Base-by-base conservation (phyloP, 1,284 basidiomycete species). In the Mrakiaceae sp. region DNA sequence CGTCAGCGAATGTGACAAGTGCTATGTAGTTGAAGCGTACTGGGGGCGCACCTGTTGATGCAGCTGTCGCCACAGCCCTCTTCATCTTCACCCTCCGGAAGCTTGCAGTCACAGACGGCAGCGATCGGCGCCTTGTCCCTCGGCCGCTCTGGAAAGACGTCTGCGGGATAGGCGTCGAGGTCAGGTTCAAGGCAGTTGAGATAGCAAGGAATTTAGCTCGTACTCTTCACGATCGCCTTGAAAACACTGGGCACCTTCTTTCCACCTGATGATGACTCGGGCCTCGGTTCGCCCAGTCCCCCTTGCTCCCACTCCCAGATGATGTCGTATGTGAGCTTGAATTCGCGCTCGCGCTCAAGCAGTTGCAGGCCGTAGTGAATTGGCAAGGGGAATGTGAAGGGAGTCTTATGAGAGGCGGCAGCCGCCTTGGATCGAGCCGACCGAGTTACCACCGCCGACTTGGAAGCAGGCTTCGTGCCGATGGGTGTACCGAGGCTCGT, bases 11-110 rank as follows among this genome's bases (percentile, higher is more conserved):
- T 4, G 43, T 56, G 10, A 43, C 46, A 55, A 43, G 14, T 39
- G 39, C 42, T 8, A 47, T 14, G n/a, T 42, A 56, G 14, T 58
- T 16, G 6, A 11, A 40, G 39, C 12, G 47, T 9, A 14, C 52
- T 3, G 5, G 64, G 71, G 54, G 12, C 27, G 27, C 27, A 74
- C 68, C 78, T 70, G 68, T 79, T 79, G 67, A 79, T 74, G 69
- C 79, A 80, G 42, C 71, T 70, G 5, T 76, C 74, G 7, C 74
- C 72, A 64, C 79, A 80, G 4, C 73, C 72, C 6, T 69, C 69
- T n/a, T 69, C 69, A 7, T 71, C 70, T 43, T 67, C 69, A 64
- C 48, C n/a, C 11, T 16, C 40, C 1, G 70, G 68, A 0, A 54
- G 65, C 11, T 50, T 60, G 64, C 79, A 80, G 16, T 69, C 66